Percentiles rank a stretch among this genome's conserved stretches.
Conservation (phyloP, 345 rosid species). For the Syzygium oleosum region DNA sequence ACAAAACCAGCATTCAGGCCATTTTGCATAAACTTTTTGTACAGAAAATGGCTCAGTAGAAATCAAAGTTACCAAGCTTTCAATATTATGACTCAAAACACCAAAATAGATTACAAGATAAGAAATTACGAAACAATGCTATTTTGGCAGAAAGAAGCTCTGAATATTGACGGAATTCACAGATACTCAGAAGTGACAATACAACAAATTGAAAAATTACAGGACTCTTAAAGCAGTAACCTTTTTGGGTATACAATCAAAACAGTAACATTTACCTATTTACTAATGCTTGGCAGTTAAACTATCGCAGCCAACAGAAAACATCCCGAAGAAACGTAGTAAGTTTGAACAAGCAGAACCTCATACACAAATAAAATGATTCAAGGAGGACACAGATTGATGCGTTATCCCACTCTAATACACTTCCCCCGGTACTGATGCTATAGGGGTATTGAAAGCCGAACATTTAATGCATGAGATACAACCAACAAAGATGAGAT, state of each 20-base stretch:
- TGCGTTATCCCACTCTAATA: background rate
- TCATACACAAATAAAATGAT: background rate
- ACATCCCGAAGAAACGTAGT: background rate
- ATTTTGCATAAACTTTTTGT: background rate
- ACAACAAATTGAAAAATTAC: background rate
- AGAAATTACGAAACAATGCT: background rate
- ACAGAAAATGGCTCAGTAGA: background rate
- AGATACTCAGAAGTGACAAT: background rate
- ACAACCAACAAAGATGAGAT: background rate
- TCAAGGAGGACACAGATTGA: background rate
- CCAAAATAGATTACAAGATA: background rate
- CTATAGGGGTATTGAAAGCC: background rate
- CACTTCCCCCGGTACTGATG: background rate
- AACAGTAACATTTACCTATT: background rate
- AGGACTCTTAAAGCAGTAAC: background rate
- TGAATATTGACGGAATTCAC: background rate
- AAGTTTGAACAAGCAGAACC: background rate
- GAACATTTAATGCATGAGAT: background rate
- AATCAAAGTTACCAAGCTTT: background rate
- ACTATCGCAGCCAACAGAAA: background rate
- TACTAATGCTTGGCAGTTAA: background rate
- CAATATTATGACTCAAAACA: background rate
- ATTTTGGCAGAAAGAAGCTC: background rate
- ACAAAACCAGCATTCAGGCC: background rate
- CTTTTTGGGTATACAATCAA: background rate